A percentile compares a stretch with the other conserved stretches of the same genome.
Evolutionary conservation across 164 flowering plant species (phyloP).

Genomic region (Sextonia rubra): DNA sequence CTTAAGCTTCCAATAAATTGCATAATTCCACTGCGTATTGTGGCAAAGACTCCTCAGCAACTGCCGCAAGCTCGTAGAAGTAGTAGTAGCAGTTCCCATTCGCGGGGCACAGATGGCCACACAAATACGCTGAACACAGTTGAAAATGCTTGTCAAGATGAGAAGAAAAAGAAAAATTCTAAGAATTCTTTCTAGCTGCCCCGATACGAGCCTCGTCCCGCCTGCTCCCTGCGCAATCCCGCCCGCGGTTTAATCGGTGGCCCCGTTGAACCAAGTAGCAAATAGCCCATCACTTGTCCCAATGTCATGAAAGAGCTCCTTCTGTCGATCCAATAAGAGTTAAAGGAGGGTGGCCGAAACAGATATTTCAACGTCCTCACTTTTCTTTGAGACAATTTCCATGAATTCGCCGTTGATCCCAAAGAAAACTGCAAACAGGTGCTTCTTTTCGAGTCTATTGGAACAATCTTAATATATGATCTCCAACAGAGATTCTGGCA

Average conservation of each 20-base stretch:
- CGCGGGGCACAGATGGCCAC: background rate
- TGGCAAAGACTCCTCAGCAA: slow-evolving; percentile 60
- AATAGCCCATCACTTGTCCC: slow-evolving; percentile 29
- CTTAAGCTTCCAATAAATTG: slow-evolving; percentile 79
- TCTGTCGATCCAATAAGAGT: background rate
- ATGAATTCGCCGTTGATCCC: slow-evolving; percentile 7
- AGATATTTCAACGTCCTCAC: background rate
- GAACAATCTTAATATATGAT: background rate
- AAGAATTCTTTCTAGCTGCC: slow-evolving; percentile 51
- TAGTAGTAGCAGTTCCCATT: slow-evolving; percentile 44
- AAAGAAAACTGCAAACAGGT: background rate
- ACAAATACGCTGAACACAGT: background rate
- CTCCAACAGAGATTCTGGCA: background rate
- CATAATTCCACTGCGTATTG: slow-evolving; percentile 71
- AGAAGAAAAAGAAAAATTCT: slow-evolving; percentile 4
- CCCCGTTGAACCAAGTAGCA: slow-evolving; percentile 42
- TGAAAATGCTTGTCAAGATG: slow-evolving; percentile 1
- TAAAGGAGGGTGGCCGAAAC: slow-evolving; percentile 1
- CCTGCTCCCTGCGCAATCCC: slow-evolving; percentile 70
- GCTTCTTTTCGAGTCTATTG: background rate
- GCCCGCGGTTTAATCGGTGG: slow-evolving; percentile 71
- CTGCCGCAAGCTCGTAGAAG: slow-evolving; percentile 28
- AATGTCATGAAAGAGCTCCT: slow-evolving; percentile 1
- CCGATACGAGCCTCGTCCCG: slow-evolving; percentile 78
- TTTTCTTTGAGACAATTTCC: slow-evolving; percentile 5